A percentile compares a stretch with the other conserved stretches of the same genome.
Evolutionary conservation across 1,139 yeast genomes (phyloP).

Genomic region (Pichia sp.): DNA sequence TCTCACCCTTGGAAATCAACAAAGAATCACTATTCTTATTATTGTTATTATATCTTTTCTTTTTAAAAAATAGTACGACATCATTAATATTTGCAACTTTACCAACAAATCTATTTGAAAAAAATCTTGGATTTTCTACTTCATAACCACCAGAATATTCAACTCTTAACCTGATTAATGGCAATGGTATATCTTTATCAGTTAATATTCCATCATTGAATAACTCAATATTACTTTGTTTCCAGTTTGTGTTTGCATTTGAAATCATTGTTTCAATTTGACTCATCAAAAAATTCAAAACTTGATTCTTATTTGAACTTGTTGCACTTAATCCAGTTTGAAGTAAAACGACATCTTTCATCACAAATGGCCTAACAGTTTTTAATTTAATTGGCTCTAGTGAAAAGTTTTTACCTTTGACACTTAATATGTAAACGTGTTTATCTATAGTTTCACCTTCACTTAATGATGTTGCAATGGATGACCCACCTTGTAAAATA

Average conservation of each 20-base stretch:
- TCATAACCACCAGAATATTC: slow-evolving; percentile 89
- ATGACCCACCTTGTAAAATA: slow-evolving; percentile 89
- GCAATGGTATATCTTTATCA: slow-evolving; percentile 47
- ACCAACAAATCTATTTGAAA: slow-evolving; percentile 87
- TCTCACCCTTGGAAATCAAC: not conserved
- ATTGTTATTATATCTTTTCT: slow-evolving; percentile 27
- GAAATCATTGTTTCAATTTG: slow-evolving; percentile 64
- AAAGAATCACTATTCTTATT: not conserved
- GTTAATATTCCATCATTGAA: slow-evolving; percentile 22
- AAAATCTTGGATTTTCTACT: slow-evolving; percentile 83
- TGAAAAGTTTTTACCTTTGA: slow-evolving; percentile 53
- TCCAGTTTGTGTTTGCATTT: slow-evolving; percentile 50
- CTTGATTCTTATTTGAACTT: slow-evolving; percentile 54
- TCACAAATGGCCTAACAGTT: slow-evolving; percentile 77
- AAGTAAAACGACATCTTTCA: slow-evolving; percentile 56
- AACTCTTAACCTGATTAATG: slow-evolving; percentile 73
- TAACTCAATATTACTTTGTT: slow-evolving; percentile 30
- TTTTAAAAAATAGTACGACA: slow-evolving; percentile 65
- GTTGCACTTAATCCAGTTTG: slow-evolving; percentile 57
- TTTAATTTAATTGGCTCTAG: slow-evolving; percentile 61
- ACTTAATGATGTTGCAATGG: slow-evolving; percentile 84
- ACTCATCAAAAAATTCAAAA: slow-evolving; percentile 51
- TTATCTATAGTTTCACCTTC: slow-evolving; percentile 81
- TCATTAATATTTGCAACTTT: slow-evolving; percentile 85
- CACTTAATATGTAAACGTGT: slow-evolving; percentile 61